Evolutionary conservation across 2,329 filamentous ascomycete genomes (phyloP).

Genomic region (Hirsutella rhossiliensis): DNA sequence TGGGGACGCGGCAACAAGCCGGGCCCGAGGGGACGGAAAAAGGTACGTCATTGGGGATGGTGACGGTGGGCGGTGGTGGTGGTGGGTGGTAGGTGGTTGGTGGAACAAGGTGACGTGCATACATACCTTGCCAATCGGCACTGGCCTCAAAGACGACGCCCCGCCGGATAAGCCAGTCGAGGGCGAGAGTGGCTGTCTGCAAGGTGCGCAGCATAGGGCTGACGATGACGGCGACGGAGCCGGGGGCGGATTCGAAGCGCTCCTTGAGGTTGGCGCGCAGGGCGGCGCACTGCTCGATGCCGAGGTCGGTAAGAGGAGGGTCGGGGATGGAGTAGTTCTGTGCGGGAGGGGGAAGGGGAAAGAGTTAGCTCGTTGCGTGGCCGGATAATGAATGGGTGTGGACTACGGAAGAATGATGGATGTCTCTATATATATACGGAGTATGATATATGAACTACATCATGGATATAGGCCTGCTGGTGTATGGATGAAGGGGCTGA

Average conservation of each 20-base stretch:
- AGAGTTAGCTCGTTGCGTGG: not conserved
- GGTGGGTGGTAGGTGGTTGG: not conserved
- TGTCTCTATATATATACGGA: too few relatives aligned
- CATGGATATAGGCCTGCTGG: not conserved
- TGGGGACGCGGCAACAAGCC: too few relatives aligned
- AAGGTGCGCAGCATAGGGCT: conserved; percentile 55
- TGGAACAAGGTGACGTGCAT: not conserved
- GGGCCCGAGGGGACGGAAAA: not conserved
- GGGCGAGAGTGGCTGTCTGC: conserved; percentile 46
- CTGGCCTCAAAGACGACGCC: conserved; percentile 43
- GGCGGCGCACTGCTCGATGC: conserved; percentile 33
- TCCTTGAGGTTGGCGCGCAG: conserved; percentile 26
- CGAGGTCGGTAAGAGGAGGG: conserved; percentile 36
- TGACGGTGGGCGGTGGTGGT: not conserved
- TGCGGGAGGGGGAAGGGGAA: conserved; percentile 9
- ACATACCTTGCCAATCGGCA: conserved; percentile 52
- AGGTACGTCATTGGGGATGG: not conserved
- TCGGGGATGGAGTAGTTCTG: conserved; percentile 37
- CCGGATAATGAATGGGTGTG: not conserved
- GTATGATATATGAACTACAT: too few relatives aligned
- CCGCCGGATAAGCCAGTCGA: conserved; percentile 44
- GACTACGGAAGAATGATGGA: not conserved
- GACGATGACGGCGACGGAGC: conserved; percentile 40
- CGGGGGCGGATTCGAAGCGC: conserved; percentile 8
- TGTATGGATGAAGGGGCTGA: not conserved